A percentile compares a stretch with the other conserved stretches of the same genome.
phyloP scores from a whole-genome alignment of 306 rosid species.

The Citrullus mucosospermus region DNA sequence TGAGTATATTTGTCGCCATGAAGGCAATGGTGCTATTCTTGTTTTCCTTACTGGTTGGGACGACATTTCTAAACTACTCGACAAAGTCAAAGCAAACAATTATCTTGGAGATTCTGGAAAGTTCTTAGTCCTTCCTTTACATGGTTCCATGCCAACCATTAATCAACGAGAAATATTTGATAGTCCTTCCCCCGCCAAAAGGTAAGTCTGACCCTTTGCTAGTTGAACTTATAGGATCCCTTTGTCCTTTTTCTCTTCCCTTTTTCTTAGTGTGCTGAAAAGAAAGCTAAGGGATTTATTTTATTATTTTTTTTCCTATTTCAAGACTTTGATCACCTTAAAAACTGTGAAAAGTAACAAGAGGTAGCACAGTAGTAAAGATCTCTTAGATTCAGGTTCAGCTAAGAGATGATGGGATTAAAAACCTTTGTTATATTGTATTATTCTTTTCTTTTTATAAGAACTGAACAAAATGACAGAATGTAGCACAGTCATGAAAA shows the following conservation, averaged over 20 bases:
- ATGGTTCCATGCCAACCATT: constrained; percentile 91
- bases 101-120: constrained; percentile 68
- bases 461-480: background rate
- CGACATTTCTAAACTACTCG: constrained; percentile 79
- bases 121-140: constrained; percentile 67
- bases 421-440: background rate
- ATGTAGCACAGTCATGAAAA: background rate
- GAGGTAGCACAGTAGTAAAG: background rate
- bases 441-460: background rate
- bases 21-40: constrained; percentile 77
- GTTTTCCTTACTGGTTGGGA: constrained; percentile 98
- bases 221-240: constrained; percentile 4
- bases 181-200: constrained; percentile 64
- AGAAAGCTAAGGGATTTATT: background rate
- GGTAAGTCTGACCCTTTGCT: constrained; percentile 45
- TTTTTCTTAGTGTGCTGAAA: background rate
- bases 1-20: constrained; percentile 67
- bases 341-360: background rate
- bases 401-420: background rate
- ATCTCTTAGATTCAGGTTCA: background rate
- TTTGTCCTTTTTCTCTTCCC: background rate
- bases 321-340: background rate
- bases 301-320: background rate
- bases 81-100: constrained; percentile 56
- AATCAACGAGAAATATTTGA: constrained; percentile 92